phyloP scores from a whole-genome alignment of 2,329 filamentous ascomycete genomes.

The Colletotrichum eremochloae region DNA sequence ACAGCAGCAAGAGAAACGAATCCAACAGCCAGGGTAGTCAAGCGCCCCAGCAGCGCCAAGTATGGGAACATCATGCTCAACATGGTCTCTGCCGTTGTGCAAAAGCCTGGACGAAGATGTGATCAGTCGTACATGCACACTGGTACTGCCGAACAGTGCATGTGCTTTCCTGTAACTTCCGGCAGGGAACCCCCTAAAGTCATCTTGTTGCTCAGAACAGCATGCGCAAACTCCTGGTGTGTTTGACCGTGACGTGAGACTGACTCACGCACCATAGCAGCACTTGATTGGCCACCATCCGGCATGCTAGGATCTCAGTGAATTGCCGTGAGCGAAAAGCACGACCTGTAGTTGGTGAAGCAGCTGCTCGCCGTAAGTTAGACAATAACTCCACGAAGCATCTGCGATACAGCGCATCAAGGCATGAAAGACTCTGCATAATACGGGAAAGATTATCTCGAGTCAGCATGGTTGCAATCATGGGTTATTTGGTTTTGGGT shows the following conservation, averaged over 20 bases:
- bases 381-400: not conserved
- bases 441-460: not conserved
- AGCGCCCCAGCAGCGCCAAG: conserved; percentile 10
- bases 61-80: not conserved
- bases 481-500: conserved; percentile 2
- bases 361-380: not conserved
- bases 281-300: not conserved
- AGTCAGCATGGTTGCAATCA: not conserved
- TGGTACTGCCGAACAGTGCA: not conserved
- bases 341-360: not conserved
- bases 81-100: conserved; percentile 9
- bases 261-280: conserved; percentile 16
- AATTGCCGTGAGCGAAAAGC: not conserved
- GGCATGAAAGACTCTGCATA: not conserved
- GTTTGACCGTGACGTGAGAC: conserved; percentile 18
- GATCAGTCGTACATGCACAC: not conserved
- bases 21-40: not conserved
- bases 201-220: not conserved
- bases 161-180: not conserved
- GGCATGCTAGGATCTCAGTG: not conserved
- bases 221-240: not conserved
- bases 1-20: not conserved
- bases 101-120: not conserved
- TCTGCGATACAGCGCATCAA: not conserved
- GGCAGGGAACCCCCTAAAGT: not conserved